These are phyloP conservation scores for Solanum aculeatissimum DNA, from an alignment of 305 asterid genomes.

Conservation along the genomic window DNA sequence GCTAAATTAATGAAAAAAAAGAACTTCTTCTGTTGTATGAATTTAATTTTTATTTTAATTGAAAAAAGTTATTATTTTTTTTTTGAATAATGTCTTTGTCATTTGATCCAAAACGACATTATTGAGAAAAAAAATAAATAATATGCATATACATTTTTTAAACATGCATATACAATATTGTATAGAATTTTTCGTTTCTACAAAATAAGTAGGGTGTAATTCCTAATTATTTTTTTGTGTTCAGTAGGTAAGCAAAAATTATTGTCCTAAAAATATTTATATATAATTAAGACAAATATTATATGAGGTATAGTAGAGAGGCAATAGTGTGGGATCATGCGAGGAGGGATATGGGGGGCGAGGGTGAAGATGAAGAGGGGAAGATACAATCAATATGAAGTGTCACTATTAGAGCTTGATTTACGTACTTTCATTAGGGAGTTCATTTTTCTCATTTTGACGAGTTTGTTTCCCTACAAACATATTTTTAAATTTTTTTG, in stretches of 20 bases:
- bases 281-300: too few species aligned
- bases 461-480: neutral
- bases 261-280: too few species aligned
- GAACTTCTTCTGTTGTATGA: neutral
- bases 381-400: neutral
- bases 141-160: too few species aligned
- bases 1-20: neutral
- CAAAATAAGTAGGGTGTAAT: neutral
- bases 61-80: neutral
- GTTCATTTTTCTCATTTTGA: neutral
- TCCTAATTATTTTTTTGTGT: neutral
- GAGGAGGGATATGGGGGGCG: neutral
- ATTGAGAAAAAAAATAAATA: too few species aligned
- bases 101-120: too few species aligned
- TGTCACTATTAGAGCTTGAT: too few species aligned
- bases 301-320: too few species aligned
- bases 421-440: fast-evolving
- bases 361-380: neutral
- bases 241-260: neutral
- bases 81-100: neutral
- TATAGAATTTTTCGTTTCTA: too few species aligned
- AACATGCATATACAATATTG: too few species aligned
- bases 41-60: neutral
- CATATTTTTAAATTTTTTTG: neutral
- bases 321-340: neutral